These are phyloP conservation scores for Gynochthodes officinalis DNA, from an alignment of 257 asterid species.

Conservation along the genomic window DNA sequence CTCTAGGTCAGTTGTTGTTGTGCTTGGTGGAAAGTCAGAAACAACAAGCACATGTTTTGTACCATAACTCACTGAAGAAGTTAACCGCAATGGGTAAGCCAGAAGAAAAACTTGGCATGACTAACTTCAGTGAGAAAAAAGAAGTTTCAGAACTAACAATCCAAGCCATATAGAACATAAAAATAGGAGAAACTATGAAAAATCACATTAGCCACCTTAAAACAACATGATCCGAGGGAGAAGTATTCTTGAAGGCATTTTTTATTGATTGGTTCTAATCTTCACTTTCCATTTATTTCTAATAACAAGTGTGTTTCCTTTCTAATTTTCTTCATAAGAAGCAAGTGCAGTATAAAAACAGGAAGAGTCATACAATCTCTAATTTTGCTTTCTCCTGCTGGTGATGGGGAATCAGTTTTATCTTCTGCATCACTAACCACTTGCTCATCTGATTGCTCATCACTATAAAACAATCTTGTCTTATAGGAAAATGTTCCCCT, in stretches of 20 bases:
- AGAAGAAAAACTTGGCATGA: neutral
- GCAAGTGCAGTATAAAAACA: neutral
- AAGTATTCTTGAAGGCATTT: neutral
- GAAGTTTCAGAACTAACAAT: neutral
- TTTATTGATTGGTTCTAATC: neutral
- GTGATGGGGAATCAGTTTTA: constrained; percentile 24
- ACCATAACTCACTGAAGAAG: constrained; percentile 33
- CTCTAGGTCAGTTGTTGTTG: constrained; percentile 72
- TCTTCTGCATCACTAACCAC: constrained; percentile 38
- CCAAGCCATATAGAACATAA: neutral
- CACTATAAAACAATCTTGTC: constrained; percentile 76
- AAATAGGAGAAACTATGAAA: neutral
- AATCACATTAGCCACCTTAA: neutral
- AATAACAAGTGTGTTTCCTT: neutral
- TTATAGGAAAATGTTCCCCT: constrained; percentile 76
- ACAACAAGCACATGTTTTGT: constrained; percentile 80
- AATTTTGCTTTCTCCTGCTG: constrained; percentile 32
- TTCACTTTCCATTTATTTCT: neutral
- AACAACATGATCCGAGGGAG: neutral
- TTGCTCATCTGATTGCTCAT: constrained; percentile 49
- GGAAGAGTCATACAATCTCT: constrained; percentile 41
- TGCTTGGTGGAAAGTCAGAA: constrained; percentile 63
- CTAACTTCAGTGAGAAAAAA: neutral
- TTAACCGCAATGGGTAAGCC: constrained; percentile 3
- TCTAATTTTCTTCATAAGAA: neutral